A percentile compares a stretch with the other conserved stretches of the same genome.
phyloP scores from a whole-genome alignment of 2,329 filamentous ascomycete genomes.

The Alternaria gaisen region DNA sequence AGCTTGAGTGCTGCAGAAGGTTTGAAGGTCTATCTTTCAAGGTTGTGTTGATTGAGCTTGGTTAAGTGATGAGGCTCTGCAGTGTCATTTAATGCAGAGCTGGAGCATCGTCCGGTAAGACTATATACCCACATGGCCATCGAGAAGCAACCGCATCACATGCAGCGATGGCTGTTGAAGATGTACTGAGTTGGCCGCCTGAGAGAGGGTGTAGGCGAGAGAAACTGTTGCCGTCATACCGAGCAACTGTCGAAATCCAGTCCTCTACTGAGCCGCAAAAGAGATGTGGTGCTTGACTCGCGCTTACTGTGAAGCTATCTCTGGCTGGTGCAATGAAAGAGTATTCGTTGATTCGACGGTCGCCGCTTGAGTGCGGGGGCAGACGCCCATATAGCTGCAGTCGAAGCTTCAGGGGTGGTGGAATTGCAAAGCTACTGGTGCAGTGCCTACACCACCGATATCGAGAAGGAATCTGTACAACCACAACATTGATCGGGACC shows the following conservation, averaged over 20 bases:
- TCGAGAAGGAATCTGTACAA: not conserved
- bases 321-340: not conserved
- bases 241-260: not conserved
- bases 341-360: not conserved
- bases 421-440: not conserved
- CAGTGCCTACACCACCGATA: not conserved
- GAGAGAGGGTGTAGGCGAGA: too few relatives aligned
- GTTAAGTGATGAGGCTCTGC: too few relatives aligned
- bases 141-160: too few relatives aligned
- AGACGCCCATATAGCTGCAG: conserved; percentile 1
- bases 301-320: not conserved
- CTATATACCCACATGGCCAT: too few relatives aligned
- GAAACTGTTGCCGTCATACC: not conserved
- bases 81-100: too few relatives aligned
- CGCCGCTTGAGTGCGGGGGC: not conserved
- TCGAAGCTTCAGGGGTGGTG: not conserved
- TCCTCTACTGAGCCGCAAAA: not conserved
- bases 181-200: too few relatives aligned
- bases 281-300: not conserved
- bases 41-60: too few relatives aligned
- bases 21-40: too few relatives aligned
- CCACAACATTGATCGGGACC: too few relatives aligned
- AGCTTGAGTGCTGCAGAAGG: too few relatives aligned
- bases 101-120: too few relatives aligned
- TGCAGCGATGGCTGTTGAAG: too few relatives aligned